Conservation (phyloP, 1,139 yeast species). For the Candida tetrigidarum region DNA sequence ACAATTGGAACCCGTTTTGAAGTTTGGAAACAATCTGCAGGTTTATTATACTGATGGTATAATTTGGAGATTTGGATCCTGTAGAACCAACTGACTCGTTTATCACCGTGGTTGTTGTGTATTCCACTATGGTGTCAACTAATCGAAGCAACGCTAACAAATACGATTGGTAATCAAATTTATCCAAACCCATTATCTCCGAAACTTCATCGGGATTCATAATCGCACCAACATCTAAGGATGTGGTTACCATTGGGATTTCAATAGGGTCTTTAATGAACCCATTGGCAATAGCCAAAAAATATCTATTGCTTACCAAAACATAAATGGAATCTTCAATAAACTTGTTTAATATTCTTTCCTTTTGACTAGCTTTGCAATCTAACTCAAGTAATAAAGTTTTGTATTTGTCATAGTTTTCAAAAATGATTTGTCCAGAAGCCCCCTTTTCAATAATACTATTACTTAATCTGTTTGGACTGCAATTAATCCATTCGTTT, state of each 20-base stretch:
- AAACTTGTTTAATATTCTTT: slow-evolving; percentile 23
- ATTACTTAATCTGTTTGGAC: slow-evolving; percentile 12
- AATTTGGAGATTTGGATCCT: slow-evolving; percentile 20
- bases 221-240: slow-evolving; percentile 21
- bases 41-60: slow-evolving; percentile 27
- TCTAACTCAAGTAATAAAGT: slow-evolving; percentile 14
- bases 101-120: slow-evolving; percentile 32
- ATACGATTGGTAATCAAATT: slow-evolving; percentile 27
- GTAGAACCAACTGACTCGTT: slow-evolving; percentile 23
- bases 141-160: slow-evolving; percentile 28
- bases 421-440: slow-evolving; percentile 7
- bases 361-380: slow-evolving; percentile 25
- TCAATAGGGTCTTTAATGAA: slow-evolving; percentile 15
- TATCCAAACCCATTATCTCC: slow-evolving; percentile 16
- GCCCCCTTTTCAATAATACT: slow-evolving; percentile 6
- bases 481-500: slow-evolving; percentile 13
- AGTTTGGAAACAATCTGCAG: slow-evolving; percentile 29
- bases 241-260: slow-evolving; percentile 16
- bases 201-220: slow-evolving; percentile 25
- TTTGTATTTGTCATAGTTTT: slow-evolving; percentile 11
- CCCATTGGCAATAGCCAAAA: slow-evolving; percentile 20
- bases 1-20: slow-evolving; percentile 32
- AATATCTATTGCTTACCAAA: slow-evolving; percentile 25
- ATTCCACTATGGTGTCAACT: slow-evolving; percentile 31
- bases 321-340: slow-evolving; percentile 27